A percentile compares a stretch with the other conserved stretches of the same genome.
These are phyloP conservation scores for Pseudocercospora cruenta DNA, from an alignment of 2,329 filamentous ascomycete species.

Conservation along the genomic window DNA sequence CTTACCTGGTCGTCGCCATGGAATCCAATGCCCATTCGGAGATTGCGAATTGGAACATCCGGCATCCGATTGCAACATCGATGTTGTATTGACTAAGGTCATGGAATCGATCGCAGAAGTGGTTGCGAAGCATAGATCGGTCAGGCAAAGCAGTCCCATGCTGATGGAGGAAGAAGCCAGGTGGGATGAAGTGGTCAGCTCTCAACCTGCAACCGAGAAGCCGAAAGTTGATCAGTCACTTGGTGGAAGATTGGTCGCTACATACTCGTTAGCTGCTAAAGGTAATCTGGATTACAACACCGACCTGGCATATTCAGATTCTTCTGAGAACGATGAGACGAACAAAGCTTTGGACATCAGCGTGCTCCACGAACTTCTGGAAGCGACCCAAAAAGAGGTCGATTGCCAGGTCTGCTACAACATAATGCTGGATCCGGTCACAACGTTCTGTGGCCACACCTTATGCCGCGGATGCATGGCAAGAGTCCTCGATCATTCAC, in stretches of 20 bases:
- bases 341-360: conserved; percentile 49
- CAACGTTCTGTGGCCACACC: conserved; percentile 85
- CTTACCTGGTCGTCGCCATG: conserved; percentile 65
- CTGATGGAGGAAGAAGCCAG: conserved; percentile 48
- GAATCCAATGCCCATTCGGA: conserved; percentile 73
- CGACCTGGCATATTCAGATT: conserved; percentile 26
- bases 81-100: conserved; percentile 77
- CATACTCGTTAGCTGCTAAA: conserved; percentile 66
- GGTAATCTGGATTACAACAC: conserved; percentile 61
- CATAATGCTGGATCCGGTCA: conserved; percentile 78
- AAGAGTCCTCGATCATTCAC: conserved; percentile 75
- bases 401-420: conserved; percentile 90
- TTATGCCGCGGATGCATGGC: conserved; percentile 82
- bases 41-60: conserved; percentile 74
- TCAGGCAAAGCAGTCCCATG: conserved; percentile 41
- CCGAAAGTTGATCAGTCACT: conserved; percentile 48
- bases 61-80: conserved; percentile 72
- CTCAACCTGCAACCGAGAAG: conserved; percentile 40
- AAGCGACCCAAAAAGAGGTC: conserved; percentile 68
- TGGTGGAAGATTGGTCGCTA: conserved; percentile 66
- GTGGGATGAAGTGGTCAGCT: conserved; percentile 40
- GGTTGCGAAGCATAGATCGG: conserved; percentile 48
- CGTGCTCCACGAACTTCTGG: conserved; percentile 63
- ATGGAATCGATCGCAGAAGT: conserved; percentile 62
- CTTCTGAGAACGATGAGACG: conserved; percentile 41